phyloP scores from a whole-genome alignment of 495 filamentous ascomycete genomes.

The Pyrenula massariospora region DNA sequence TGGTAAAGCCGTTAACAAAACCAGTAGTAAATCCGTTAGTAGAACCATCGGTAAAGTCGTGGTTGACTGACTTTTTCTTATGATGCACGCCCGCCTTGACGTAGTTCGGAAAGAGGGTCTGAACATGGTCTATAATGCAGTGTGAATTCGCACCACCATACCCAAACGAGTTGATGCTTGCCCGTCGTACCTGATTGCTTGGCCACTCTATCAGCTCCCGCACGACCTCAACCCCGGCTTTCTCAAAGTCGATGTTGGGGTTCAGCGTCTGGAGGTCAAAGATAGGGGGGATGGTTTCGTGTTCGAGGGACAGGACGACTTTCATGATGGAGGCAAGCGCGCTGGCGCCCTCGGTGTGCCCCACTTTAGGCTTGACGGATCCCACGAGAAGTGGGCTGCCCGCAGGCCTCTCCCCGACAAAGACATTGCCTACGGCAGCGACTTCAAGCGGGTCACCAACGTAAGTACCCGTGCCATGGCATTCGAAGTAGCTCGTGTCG shows the following conservation, averaged over 20 bases:
- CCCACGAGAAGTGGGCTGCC: conserved; percentile 6
- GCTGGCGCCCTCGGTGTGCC: conserved; percentile 17
- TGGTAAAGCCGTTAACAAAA: no score
- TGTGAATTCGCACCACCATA: conserved; percentile 30
- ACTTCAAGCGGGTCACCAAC: conserved; percentile 35
- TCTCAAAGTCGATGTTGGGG: conserved; percentile 6
- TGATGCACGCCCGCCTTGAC: no score
- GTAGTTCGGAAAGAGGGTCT: no score
- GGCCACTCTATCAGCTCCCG: background rate
- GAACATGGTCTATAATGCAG: conserved; percentile 5
- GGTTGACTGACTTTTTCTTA: no score
- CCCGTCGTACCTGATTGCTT: background rate
- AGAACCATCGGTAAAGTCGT: no score
- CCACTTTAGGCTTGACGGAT: conserved; percentile 21
- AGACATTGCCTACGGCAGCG: conserved; percentile 22
- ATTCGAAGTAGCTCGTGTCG: conserved; percentile 15
- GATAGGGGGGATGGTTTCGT: conserved; percentile 10
- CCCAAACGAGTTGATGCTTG: conserved; percentile 23
- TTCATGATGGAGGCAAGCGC: conserved; percentile 19
- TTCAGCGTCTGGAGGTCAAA: conserved; percentile 26
- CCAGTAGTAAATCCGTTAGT: no score
- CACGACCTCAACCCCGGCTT: background rate
- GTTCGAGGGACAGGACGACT: conserved; percentile 12
- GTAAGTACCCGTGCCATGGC: conserved; percentile 6
- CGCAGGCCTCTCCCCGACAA: conserved; percentile 4